Evolutionary conservation across 345 rosid species (phyloP), one percentile per base, ranked within the genome.

Genomic region (Acer saccharum): DNA sequence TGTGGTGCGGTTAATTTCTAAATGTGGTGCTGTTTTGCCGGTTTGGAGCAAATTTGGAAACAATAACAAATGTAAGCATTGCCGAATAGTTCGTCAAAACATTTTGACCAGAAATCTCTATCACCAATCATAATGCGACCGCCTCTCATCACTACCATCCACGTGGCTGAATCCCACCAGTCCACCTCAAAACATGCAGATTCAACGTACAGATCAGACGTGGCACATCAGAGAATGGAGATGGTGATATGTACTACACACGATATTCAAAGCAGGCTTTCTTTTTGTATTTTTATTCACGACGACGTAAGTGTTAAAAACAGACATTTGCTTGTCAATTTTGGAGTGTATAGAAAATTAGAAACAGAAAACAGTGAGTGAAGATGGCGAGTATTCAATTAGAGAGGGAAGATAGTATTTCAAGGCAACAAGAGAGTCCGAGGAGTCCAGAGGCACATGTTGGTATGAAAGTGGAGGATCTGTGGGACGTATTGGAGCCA

Each of bases 401-500:
- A 48, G 48, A 7, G 70, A 64, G 77, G 50, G 61, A 64, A 64
- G 77, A 29, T 29, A 74, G 77, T 29, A 48, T 41, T 46, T 18
- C 77, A 7, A 17, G 18, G 70, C 62, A 74, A 50, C 85, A 83
- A 68, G 86, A 90, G 63, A 89, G 91, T 84, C 97, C 94, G 6
- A 85, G 89, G 86, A 96, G 95, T 80, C 98, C 99, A 1, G 99
- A 96, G 82, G 93, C 98, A 0, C 81, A 80, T 87, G 67, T 97
- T 17, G 99, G 99, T 11, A 87, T 91, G 98, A 88, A 93, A 78
- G 99, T 97, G 39, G 98, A 93, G 87, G 97, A 91, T 83, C 79
- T 97, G 4, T 97, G 98, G 99, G 99, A 94, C 76, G 88, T 88
- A 9, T 88, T 82, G 71, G 97, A 89, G 43, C 83, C 95, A 2